phyloP scores from a whole-genome alignment of 1,284 basidiomycete genomes.

The Microbotryum scabiosae region DNA sequence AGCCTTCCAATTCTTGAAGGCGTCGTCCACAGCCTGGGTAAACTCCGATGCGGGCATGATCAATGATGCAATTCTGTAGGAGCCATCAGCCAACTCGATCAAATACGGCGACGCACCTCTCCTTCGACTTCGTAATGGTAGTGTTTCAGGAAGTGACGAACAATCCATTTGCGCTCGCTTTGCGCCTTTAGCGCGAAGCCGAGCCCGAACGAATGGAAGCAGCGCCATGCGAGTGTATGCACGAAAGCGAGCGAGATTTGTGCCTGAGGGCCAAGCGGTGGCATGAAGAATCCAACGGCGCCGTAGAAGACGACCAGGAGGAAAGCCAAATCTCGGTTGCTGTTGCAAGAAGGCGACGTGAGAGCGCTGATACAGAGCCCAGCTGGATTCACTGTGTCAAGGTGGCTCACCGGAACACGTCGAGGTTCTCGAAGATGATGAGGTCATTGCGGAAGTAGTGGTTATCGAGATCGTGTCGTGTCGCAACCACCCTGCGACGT shows the following conservation, averaged over 20 bases:
- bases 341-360: slow-evolving; percentile 39
- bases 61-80: background rate
- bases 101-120: background rate
- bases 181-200: slow-evolving; percentile 76
- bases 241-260: slow-evolving; percentile 60
- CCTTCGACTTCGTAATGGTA: slow-evolving; percentile 50
- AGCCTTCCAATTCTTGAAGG: slow-evolving; percentile 90
- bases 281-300: slow-evolving; percentile 25
- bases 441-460: slow-evolving; percentile 85
- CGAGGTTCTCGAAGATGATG: slow-evolving; percentile 71
- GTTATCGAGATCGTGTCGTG: slow-evolving; percentile 82
- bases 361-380: background rate
- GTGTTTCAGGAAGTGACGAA: slow-evolving; percentile 82
- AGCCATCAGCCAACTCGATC: background rate
- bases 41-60: slow-evolving; percentile 25
- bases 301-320: slow-evolving; percentile 47
- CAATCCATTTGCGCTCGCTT: slow-evolving; percentile 76
- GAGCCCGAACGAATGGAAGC: slow-evolving; percentile 82
- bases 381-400: background rate
- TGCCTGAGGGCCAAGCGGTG: slow-evolving; percentile 26
- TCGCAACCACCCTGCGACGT: slow-evolving; percentile 37
- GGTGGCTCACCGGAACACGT: slow-evolving; percentile 60
- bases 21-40: slow-evolving; percentile 71
- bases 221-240: slow-evolving; percentile 77
- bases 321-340: slow-evolving; percentile 54